Evolutionary conservation across 2,329 filamentous ascomycete genomes (phyloP), one percentile per base, ranked within the genome.

Genomic region (Stemphylium lycopersici): DNA sequence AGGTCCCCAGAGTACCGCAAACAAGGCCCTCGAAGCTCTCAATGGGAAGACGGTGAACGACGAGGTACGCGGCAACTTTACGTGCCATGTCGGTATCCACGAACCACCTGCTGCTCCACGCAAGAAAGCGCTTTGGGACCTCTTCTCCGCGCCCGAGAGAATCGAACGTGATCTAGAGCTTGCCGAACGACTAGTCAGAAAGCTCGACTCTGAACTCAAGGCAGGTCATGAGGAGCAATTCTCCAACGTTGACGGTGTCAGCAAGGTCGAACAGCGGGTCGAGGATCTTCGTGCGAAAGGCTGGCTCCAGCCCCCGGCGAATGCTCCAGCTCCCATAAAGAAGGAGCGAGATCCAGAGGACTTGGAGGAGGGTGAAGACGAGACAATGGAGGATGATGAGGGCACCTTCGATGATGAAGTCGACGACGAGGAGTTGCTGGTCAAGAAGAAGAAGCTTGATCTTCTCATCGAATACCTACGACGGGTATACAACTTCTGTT

Each of bases 41-140:
- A 98, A 99, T 68, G 91, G 93, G 64, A 98, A 99, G 80, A 96
- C 92, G 0, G 96, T 99, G 58, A 91, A 96, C 68, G 95, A 99
- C 70, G 89, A 96, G 63, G 87, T 90, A 42, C 89, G 93, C 46
- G 95, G 95, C 36, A 95, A 99, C 73, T 99, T 99, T 74, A 93
- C 93, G 26, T 97, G 95, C 71, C 95, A 99, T 70, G 95, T 98
- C 44, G 95, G 95, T 55, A 90, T 99, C 18, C 95, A 99, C 76
- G 92, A 92, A 57, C 93, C 95, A 3, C 92, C 93, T 2, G 84
- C 84, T 33, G 87, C 91, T 52, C 90, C 92, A 2, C 84, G 93
- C 50, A 97, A 96, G 81, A 98, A 98, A 79, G 93, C 93, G 0
- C 79, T 98, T 2, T 98, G 93, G 93, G 93, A 98, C 75, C 81